phyloP scores from a whole-genome alignment of 2,329 filamentous ascomycete species.

The Talaromyces sp. region DNA sequence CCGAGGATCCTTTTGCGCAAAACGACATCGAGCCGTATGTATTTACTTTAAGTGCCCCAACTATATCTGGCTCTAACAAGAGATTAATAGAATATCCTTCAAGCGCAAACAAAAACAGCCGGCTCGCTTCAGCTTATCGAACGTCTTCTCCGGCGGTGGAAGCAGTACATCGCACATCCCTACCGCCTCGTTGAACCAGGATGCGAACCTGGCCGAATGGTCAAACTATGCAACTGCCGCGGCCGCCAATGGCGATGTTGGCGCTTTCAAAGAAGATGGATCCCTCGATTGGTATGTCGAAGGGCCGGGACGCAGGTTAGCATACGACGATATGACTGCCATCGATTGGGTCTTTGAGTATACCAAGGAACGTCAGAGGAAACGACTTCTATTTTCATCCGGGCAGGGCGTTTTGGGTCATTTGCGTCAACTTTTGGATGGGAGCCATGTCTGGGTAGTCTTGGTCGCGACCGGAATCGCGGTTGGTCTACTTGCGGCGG shows the following conservation, averaged over 20 bases:
- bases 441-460: slow-evolving; percentile 87
- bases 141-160: slow-evolving; percentile 34
- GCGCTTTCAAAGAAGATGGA: slow-evolving; percentile 39
- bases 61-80: not conserved
- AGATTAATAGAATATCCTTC: slow-evolving; percentile 36
- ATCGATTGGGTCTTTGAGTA: slow-evolving; percentile 99
- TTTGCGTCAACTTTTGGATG: slow-evolving; percentile 69
- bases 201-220: slow-evolving; percentile 27
- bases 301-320: slow-evolving; percentile 81
- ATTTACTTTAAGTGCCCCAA: not conserved
- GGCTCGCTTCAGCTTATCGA: slow-evolving; percentile 39
- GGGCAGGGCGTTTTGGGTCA: slow-evolving; percentile 70
- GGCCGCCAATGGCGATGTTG: slow-evolving; percentile 25
- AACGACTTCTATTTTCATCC: slow-evolving; percentile 69
- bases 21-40: slow-evolving; percentile 36
- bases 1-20: slow-evolving; percentile 30
- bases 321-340: slow-evolving; percentile 92
- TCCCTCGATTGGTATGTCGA: slow-evolving; percentile 80
- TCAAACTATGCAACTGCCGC: slow-evolving; percentile 19
- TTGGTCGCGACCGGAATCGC: slow-evolving; percentile 79
- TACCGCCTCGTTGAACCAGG: slow-evolving; percentile 26
- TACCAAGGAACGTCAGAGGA: slow-evolving; percentile 85
- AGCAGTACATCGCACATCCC: slow-evolving; percentile 25
- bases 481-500: slow-evolving; percentile 78
- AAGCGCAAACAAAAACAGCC: slow-evolving; percentile 43